Evolutionary conservation across 176 grass and related monocot species (phyloP), one percentile per base, ranked within the genome.

Genomic region (Zoysia pacifica): DNA sequence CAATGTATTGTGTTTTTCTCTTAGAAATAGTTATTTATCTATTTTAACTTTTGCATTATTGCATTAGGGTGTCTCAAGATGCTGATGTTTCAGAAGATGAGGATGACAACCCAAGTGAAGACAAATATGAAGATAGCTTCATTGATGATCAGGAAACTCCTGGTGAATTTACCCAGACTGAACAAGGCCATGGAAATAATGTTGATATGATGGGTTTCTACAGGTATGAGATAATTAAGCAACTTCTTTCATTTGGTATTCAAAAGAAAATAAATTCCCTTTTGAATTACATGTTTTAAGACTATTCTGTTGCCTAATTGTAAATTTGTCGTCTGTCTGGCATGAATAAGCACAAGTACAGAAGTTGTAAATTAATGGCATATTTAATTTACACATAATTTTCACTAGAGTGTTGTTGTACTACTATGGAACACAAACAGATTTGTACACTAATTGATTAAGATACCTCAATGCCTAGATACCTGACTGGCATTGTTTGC

Each of bases 101-200:
- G 84, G 70, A 73, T 77, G 85, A 93, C 46, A 59, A 81, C 83
- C 88, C 62, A 58, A 82, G 65, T 69, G 83, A 89, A 35, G 84
- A 93, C 63, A 87, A 86, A 87, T 98, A 94, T 7, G 88, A 98
- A 78, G 90, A 89, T 67, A 98, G 92, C 71, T 93, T 94, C 82
- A 94, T 93, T 73, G 88, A 94, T 85, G 92, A 93, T 72, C 75
- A 72, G 55, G 77, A 67, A 87, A 94, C 84, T 77, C 86, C 75
- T 12, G 84, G 66, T 16, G 58, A 60, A 91, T 83, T 80, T 60
- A 81, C 79, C 49, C 87, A 87, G 77, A 75, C 62, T 51, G 71
- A 86, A 89, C 72, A 84, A 72, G 73, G 45, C 35, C n/a, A 54
- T 86, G 75, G 44, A 86, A 73, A 67, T 52, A 77, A 41, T 67